Conservation (phyloP, 78 protist species). For the Fonticula alba region DNA sequence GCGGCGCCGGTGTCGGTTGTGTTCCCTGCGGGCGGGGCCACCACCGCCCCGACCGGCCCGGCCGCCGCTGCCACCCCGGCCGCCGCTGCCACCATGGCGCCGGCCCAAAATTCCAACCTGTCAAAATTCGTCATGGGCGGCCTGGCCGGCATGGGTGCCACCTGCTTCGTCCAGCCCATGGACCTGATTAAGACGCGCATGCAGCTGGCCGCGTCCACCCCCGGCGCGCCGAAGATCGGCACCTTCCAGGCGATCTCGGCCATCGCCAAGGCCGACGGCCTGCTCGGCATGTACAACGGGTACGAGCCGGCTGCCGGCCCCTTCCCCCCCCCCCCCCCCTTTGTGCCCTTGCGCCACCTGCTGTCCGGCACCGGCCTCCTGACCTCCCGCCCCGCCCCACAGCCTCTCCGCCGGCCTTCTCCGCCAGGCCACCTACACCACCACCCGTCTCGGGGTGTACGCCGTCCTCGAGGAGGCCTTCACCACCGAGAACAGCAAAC, state of each 20-base stretch:
- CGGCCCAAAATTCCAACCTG: too few relatives aligned
- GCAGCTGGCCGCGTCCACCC: background rate
- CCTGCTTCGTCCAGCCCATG: constrained; percentile 6
- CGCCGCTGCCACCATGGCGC: too few relatives aligned
- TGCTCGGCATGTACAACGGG: constrained; percentile 5
- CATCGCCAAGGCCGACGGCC: constrained; percentile 9
- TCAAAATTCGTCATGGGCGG: background rate
- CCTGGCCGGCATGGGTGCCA: constrained; percentile 10
- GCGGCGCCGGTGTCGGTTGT: too few relatives aligned
- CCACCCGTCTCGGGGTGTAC: constrained; percentile 17
- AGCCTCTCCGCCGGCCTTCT: constrained; percentile 11
- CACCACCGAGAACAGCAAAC: background rate
- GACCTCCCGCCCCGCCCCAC: background rate
- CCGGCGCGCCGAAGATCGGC: background rate
- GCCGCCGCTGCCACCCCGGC: too few relatives aligned
- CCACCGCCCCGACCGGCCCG: too few relatives aligned
- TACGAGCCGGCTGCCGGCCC: background rate
- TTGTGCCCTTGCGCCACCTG: constrained; percentile 4
- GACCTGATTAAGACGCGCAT: constrained; percentile 2
- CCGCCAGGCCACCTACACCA: constrained; percentile 24
- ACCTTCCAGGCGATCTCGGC: background rate
- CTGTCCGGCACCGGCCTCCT: background rate
- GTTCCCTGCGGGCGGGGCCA: too few relatives aligned
- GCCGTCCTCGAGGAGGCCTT: background rate
- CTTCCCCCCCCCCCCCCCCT: background rate